Percentiles rank a stretch among this genome's conserved stretches.
Evolutionary conservation across 352 stramenopile species (phyloP).

Genomic region (Globisporangium viniferum): DNA sequence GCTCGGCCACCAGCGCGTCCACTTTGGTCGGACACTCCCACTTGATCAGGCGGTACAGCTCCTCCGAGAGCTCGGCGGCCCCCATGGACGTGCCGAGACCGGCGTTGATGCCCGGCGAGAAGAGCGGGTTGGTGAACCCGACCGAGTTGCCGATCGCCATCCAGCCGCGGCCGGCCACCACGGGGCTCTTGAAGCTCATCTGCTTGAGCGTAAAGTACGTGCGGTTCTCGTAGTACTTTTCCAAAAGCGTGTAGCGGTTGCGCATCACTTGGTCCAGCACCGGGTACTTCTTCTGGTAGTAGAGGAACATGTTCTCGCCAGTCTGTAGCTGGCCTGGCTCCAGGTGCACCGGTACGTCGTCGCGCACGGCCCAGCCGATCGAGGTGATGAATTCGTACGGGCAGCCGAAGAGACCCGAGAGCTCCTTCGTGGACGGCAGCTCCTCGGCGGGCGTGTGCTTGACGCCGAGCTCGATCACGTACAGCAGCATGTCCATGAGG

Average conservation of each 20-base stretch:
- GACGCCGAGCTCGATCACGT: not conserved
- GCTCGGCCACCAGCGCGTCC: not conserved
- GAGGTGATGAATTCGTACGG: not conserved
- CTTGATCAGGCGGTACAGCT: not conserved
- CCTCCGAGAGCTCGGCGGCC: not conserved
- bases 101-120: not conserved
- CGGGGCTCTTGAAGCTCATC: constrained; percentile 6
- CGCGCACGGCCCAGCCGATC: not conserved
- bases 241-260: not conserved
- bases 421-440: not conserved
- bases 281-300: constrained; percentile 5
- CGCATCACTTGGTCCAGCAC: not conserved
- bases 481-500: constrained; percentile 3
- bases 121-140: constrained; percentile 1
- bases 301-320: not conserved
- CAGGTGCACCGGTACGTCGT: not conserved
- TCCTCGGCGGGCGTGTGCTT: not conserved
- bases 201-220: constrained; percentile 1
- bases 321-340: not conserved
- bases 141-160: not conserved
- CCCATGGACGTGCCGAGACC: not conserved
- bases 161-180: not conserved
- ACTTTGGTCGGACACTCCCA: not conserved
- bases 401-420: not conserved
- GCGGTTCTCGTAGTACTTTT: not conserved